phyloP scores from a whole-genome alignment of 371 early-diverging fungal species.

The Haplosporangium sp. region DNA sequence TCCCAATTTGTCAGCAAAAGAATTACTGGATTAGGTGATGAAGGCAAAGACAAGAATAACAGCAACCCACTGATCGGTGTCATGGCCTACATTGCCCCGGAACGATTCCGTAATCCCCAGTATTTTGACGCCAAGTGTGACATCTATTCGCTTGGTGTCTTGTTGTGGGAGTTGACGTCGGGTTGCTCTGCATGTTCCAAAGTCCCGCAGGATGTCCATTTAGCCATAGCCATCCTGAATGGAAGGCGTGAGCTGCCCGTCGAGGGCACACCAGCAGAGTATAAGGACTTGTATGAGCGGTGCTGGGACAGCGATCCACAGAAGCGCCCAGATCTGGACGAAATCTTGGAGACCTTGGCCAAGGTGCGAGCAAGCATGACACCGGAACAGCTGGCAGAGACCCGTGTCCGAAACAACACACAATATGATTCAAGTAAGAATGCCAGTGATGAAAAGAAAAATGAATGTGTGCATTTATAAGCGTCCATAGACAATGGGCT shows the following conservation, averaged over 20 bases:
- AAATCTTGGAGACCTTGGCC: constrained; percentile 23
- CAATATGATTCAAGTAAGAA: constrained; percentile 18
- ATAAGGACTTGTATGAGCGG: constrained; percentile 38
- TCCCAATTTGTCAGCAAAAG: constrained; percentile 39
- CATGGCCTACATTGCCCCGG: constrained; percentile 56
- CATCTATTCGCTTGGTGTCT: constrained; percentile 56
- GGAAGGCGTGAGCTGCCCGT: constrained; percentile 47
- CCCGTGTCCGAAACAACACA: constrained; percentile 12
- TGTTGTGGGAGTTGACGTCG: constrained; percentile 56
- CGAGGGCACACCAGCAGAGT: constrained; percentile 45
- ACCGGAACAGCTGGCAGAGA: constrained; percentile 20
- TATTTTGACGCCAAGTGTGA: constrained; percentile 51
- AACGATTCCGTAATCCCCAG: constrained; percentile 42
- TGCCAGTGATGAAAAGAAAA: neutral
- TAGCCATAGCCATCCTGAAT: constrained; percentile 44
- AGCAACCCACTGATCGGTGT: constrained; percentile 36
- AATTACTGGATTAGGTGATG: constrained; percentile 16
- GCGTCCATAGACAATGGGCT: no score
- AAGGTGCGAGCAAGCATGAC: constrained; percentile 31
- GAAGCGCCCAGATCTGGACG: constrained; percentile 30
- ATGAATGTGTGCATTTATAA: neutral
- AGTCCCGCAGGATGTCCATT: constrained; percentile 33
- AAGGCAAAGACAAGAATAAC: constrained; percentile 4
- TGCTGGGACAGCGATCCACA: constrained; percentile 54
- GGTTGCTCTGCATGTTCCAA: constrained; percentile 42